Percentiles rank a stretch among this genome's conserved stretches.
Evolutionary conservation across 768 basidiomycete species (phyloP).

Genomic region (Hygrophoropsis aurantiaca): DNA sequence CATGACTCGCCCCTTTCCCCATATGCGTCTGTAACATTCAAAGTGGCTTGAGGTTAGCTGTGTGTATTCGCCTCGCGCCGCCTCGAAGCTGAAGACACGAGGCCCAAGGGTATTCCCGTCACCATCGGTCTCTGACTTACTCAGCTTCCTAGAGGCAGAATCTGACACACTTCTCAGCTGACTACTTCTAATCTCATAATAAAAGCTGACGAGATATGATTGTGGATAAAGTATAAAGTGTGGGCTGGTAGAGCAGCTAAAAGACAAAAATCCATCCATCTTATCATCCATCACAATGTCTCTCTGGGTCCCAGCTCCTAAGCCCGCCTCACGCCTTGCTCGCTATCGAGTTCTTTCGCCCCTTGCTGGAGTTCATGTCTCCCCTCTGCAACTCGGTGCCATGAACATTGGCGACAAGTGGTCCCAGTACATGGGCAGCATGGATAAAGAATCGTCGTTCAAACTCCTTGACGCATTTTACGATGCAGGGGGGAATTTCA

Average conservation of each 20-base stretch:
- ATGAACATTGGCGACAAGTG: conserved; percentile 45
- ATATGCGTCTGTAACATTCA: too few species aligned
- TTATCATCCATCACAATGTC: conserved; percentile 5
- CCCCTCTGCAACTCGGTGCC: conserved; percentile 42
- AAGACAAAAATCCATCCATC: background rate
- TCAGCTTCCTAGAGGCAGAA: too few species aligned
- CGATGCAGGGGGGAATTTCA: conserved; percentile 42
- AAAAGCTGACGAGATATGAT: too few species aligned
- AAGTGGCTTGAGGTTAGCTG: too few species aligned
- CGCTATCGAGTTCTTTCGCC: conserved; percentile 37
- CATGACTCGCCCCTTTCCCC: too few species aligned
- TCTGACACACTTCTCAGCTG: too few species aligned
- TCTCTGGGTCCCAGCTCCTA: conserved; percentile 14
- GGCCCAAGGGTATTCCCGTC: too few species aligned
- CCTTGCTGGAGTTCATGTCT: conserved; percentile 39
- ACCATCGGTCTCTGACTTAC: too few species aligned
- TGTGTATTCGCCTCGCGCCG: too few species aligned
- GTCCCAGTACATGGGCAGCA: conserved; percentile 29
- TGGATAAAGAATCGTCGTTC: conserved; percentile 37
- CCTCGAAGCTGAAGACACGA: too few species aligned
- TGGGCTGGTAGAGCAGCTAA: too few species aligned
- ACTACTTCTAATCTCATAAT: too few species aligned
- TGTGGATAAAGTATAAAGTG: background rate
- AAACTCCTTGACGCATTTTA: conserved; percentile 42
- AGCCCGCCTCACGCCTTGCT: conserved; percentile 29